Conservation (phyloP, 768 basidiomycete species). For the Neoboletus magnificus region DNA sequence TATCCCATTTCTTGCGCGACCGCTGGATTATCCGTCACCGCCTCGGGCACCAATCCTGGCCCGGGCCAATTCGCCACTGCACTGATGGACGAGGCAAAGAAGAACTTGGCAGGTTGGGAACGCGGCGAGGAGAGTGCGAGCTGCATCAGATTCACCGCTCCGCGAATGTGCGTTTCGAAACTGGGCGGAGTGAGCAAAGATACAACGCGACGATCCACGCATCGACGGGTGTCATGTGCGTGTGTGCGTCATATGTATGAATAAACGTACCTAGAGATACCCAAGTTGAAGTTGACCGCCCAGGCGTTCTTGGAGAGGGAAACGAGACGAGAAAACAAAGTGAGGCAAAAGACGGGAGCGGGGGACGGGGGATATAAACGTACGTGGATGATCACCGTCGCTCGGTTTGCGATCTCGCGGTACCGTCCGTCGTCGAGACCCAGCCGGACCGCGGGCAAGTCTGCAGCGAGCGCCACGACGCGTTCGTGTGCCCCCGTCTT, state of each 20-base stretch:
- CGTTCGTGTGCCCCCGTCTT: slow-evolving; percentile 14
- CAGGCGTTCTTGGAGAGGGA: slow-evolving; percentile 43
- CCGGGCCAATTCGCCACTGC: slow-evolving; percentile 22
- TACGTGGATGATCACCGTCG: slow-evolving; percentile 48
- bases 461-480: slow-evolving; percentile 41
- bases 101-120: slow-evolving; percentile 38
- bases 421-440: slow-evolving; percentile 40
- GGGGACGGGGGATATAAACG: neutral
- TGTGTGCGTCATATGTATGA: neutral
- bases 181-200: slow-evolving; percentile 1
- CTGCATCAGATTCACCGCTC: slow-evolving; percentile 48
- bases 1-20: slow-evolving; percentile 34
- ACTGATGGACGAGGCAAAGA: slow-evolving; percentile 50
- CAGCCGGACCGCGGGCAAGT: slow-evolving; percentile 39
- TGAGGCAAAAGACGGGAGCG: neutral
- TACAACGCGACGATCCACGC: no score
- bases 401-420: slow-evolving; percentile 30
- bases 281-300: slow-evolving; percentile 54
- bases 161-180: slow-evolving; percentile 47
- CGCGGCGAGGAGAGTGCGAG: slow-evolving; percentile 41
- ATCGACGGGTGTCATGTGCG: neutral
- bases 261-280: slow-evolving; percentile 22
- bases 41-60: slow-evolving; percentile 19
- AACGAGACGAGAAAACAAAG: no score
- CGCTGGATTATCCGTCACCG: slow-evolving; percentile 21